Conservation (phyloP, 2,329 filamentous ascomycete genomes). For the Diaporthe nobilis region DNA sequence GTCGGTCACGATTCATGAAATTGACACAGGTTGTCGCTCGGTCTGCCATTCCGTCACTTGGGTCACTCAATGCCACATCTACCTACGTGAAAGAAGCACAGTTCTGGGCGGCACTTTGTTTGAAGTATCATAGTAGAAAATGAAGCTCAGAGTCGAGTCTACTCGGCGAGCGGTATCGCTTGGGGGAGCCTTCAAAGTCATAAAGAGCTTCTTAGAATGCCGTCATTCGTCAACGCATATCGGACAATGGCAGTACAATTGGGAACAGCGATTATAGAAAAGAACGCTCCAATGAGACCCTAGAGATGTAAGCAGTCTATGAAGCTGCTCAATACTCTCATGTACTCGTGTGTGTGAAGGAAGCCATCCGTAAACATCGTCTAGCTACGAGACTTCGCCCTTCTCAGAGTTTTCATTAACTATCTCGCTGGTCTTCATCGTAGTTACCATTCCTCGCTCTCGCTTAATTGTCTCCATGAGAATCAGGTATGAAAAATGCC, state of each 20-base stretch:
- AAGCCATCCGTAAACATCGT: background rate
- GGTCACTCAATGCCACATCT: background rate
- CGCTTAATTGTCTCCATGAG: background rate
- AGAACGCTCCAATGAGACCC: too few species aligned
- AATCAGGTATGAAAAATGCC: too few species aligned
- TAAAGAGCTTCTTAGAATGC: background rate
- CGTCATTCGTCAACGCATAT: too few species aligned
- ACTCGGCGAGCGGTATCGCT: too few species aligned
- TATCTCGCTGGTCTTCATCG: background rate
- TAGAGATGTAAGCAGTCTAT: background rate
- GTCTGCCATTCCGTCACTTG: background rate
- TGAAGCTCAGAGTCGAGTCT: background rate
- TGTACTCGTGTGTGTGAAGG: background rate
- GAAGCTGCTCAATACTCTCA: background rate
- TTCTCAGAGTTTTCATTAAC: background rate
- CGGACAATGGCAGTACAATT: too few species aligned
- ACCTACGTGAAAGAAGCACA: background rate
- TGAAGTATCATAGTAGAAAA: too few species aligned
- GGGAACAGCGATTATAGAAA: too few species aligned
- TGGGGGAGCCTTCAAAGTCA: too few species aligned
- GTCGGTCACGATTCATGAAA: background rate
- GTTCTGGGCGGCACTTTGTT: background rate
- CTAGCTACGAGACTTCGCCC: background rate
- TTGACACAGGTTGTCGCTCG: background rate
- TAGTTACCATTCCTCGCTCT: background rate